phyloP scores from a whole-genome alignment of 1,139 yeast species.

The Yamadazyma kanchanaburiensis region DNA sequence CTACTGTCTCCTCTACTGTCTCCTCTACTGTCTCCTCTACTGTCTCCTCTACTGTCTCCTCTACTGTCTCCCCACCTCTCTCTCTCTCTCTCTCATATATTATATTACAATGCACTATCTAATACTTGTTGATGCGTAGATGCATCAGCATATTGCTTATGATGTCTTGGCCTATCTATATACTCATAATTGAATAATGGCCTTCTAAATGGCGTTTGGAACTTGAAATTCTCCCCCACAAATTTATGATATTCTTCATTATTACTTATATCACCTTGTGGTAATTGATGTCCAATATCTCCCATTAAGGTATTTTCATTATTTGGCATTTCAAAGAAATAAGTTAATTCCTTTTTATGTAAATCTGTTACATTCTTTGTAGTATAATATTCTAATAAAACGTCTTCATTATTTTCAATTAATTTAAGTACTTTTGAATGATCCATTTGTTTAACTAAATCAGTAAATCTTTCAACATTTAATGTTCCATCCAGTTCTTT shows the following conservation, averaged over 20 bases:
- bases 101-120: constrained; percentile 1
- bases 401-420: constrained; percentile 16
- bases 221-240: constrained; percentile 16
- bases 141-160: constrained; percentile 3
- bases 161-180: constrained; percentile 15
- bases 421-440: constrained; percentile 28
- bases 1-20: too few species aligned
- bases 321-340: constrained; percentile 20
- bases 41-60: too few species aligned
- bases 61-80: too few species aligned
- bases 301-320: constrained; percentile 14
- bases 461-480: constrained; percentile 10
- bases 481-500: constrained; percentile 8
- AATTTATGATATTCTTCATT: constrained; percentile 10
- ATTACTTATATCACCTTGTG: constrained; percentile 10
- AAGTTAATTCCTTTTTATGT: constrained; percentile 30
- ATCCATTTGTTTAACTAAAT: constrained; percentile 17
- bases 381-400: constrained; percentile 26
- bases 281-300: constrained; percentile 7
- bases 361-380: constrained; percentile 26
- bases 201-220: constrained; percentile 26
- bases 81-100: too few species aligned
- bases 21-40: too few species aligned
- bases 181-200: constrained; percentile 29
- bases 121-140: not conserved